Evolutionary conservation across 352 stramenopile genomes (phyloP).

Genomic region (Globisporangium radiosum): DNA sequence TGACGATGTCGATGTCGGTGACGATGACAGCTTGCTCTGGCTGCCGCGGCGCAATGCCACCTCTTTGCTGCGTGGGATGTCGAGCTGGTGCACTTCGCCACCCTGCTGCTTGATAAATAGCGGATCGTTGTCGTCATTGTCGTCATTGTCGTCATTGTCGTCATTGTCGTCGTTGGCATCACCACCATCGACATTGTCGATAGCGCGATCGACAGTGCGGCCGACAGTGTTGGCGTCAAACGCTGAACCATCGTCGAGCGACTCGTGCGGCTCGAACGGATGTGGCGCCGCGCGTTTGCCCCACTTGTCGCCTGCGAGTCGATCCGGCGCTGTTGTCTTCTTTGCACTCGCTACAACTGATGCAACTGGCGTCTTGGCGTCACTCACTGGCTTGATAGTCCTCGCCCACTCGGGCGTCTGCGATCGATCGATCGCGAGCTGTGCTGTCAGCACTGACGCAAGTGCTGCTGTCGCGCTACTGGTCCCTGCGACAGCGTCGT

Average conservation of each 20-base stretch:
- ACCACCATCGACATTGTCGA: background rate
- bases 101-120: constrained; percentile 12
- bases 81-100: constrained; percentile 11
- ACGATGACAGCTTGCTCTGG: background rate
- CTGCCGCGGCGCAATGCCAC: background rate
- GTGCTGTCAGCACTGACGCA: too few relatives aligned
- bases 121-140: constrained; percentile 1
- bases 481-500: background rate
- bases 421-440: constrained; percentile 37
- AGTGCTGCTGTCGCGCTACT: background rate
- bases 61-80: constrained; percentile 10
- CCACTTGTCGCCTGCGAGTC: constrained; percentile 14
- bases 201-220: background rate
- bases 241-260: background rate
- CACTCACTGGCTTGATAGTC: constrained; percentile 18
- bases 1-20: too few relatives aligned
- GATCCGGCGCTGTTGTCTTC: too few relatives aligned
- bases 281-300: constrained; percentile 1
- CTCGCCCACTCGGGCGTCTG: constrained; percentile 58
- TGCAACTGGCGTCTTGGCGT: too few relatives aligned
- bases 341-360: too few relatives aligned
- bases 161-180: background rate
- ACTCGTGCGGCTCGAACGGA: constrained; percentile 1
- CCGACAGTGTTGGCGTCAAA: background rate
- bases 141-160: background rate